Evolutionary conservation across 257 asterid genomes (phyloP).

Genomic region (Penstemon davidsonii): DNA sequence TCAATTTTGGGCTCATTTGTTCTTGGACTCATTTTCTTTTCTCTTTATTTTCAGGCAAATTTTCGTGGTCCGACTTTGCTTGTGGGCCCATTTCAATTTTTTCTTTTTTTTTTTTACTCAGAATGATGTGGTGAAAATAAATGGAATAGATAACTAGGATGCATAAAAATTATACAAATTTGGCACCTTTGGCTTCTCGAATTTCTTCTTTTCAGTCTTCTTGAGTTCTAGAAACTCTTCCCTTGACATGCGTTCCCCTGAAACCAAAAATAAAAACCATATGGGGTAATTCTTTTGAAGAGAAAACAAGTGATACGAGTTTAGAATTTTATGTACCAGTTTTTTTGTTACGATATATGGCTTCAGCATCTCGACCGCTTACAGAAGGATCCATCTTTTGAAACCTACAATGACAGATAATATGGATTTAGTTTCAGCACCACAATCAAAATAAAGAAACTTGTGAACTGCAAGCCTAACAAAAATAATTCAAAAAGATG

Average conservation of each 20-base stretch:
- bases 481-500: slow-evolving; percentile 16
- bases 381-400: slow-evolving; percentile 71
- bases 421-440: slow-evolving; percentile 11
- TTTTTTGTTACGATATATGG: slow-evolving; percentile 70
- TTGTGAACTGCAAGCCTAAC: neutral
- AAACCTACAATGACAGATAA: slow-evolving; percentile 48
- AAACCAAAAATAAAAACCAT: slow-evolving; percentile 21
- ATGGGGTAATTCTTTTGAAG: slow-evolving; percentile 7
- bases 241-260: slow-evolving; percentile 85
- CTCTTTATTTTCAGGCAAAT: too few species aligned
- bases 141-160: neutral
- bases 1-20: neutral
- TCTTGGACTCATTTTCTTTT: too few species aligned
- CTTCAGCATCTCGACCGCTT: slow-evolving; percentile 80
- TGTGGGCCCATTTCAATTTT: too few species aligned
- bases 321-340: slow-evolving; percentile 53
- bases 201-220: slow-evolving; percentile 40
- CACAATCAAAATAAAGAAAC: neutral
- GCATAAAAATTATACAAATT: slow-evolving; percentile 7
- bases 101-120: too few species aligned
- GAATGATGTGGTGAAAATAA: neutral
- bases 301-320: slow-evolving; percentile 2
- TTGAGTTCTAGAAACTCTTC: slow-evolving; percentile 62
- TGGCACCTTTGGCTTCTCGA: slow-evolving; percentile 87
- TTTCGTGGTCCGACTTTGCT: too few species aligned